Evolutionary conservation across 176 grass and related monocot genomes (phyloP).

Genomic region (Phoenix roebelenii): DNA sequence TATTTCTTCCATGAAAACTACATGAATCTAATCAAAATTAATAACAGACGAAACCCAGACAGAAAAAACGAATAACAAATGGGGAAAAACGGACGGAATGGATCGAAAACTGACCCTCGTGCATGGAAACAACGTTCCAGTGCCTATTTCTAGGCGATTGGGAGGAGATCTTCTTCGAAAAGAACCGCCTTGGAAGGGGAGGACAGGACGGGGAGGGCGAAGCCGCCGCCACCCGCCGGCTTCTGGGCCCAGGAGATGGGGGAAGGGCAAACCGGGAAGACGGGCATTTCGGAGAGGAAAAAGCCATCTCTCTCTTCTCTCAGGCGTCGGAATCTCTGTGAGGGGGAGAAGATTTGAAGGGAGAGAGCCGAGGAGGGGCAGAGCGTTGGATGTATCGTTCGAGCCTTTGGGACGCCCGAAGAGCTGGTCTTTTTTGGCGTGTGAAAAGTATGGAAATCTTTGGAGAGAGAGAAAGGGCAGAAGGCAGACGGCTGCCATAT

Average conservation of each 20-base stretch:
- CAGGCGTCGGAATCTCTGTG: conserved; percentile 33
- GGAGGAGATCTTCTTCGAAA: background rate
- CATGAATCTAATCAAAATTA: too few species aligned
- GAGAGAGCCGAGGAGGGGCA: background rate
- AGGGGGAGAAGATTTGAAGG: background rate
- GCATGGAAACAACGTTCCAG: conserved; percentile 4
- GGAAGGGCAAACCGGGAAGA: background rate
- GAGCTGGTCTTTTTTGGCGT: background rate
- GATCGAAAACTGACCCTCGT: background rate
- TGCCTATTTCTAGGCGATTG: background rate
- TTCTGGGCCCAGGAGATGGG: too few species aligned
- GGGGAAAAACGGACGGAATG: too few species aligned
- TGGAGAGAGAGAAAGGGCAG: too few species aligned
- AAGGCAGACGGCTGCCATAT: too few species aligned
- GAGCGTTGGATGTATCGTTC: conserved; percentile 47
- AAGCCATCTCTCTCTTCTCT: conserved; percentile 19
- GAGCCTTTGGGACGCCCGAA: conserved; percentile 37
- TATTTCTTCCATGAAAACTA: too few species aligned
- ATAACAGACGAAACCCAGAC: too few species aligned
- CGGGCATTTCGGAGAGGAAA: conserved; percentile 35
- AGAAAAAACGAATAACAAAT: too few species aligned
- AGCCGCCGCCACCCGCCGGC: background rate
- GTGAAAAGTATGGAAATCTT: too few species aligned
- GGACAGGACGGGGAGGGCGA: background rate
- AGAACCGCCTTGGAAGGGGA: conserved; percentile 5